Evolutionary conservation across 2,329 filamentous ascomycete species (phyloP), one percentile per base, ranked within the genome.

Genomic region (Aspergillus floridensis): DNA sequence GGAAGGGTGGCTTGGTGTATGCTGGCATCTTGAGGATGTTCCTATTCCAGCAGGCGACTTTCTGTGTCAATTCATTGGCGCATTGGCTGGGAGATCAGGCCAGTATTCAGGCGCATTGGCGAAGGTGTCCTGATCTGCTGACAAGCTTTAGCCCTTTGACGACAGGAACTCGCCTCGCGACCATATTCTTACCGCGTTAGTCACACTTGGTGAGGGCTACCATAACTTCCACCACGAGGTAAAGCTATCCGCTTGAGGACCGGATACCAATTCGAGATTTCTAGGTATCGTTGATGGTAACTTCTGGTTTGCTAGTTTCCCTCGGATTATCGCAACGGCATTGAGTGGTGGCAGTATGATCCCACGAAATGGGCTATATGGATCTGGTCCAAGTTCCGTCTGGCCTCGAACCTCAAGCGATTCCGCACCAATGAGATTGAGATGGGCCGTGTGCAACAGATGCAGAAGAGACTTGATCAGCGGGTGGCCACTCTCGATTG

Each of bases 161-260:
- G 91, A 96, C 83, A 88, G 90, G 77, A 93, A 93, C 85, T 92
- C 89, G 61, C 91, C 91, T 63, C 88, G 91, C 73, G 91, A 96
- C 70, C 90, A 95, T 78, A 83, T 93, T 73, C 85, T 95, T 78
- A 95, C 91, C 38, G 91, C 91, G 48, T 80, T 95, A 26, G 87
- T 92, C 68, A 95, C 91, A 38, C 87, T 96, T 26, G 91, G 91
- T 50, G 91, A 92, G 79, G 91, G 91, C 32, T 95, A 95, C 81
- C 91, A 95, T 84, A 95, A 95, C 83, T 96, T 95, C 84, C 91
- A 96, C 79, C 91, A 96, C 82, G 91, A 44, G 38, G 14, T 44
- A 44, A 44, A 44, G 16, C 38, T 19, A 35, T 19, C 7, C 16
- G 26, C 26, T 29, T 29, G 26, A 8, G 26, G 26, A 29, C 7